Percentiles rank a stretch among this genome's conserved stretches.
Conservation (phyloP, 2,329 filamentous ascomycete species). For the Alternaria arbusti region DNA sequence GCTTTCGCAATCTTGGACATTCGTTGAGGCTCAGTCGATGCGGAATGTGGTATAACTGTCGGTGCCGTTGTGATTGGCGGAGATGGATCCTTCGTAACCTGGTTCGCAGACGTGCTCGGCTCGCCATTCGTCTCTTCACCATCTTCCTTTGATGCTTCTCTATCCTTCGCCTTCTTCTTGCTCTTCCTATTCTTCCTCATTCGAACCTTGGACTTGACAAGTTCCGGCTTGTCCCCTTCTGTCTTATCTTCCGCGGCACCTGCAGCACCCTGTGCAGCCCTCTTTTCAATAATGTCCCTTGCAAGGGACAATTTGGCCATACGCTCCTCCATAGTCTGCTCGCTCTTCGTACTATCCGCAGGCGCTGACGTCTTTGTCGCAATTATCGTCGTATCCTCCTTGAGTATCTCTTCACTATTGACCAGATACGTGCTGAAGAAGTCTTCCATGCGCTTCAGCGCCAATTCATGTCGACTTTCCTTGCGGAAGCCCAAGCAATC, state of each 20-base stretch:
- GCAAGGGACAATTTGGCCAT: constrained; percentile 33
- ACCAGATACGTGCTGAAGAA: constrained; percentile 75
- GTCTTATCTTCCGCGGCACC: neutral
- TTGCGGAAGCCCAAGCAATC: constrained; percentile 86
- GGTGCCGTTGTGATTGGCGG: neutral
- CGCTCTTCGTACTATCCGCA: constrained; percentile 8
- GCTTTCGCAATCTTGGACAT: constrained; percentile 31
- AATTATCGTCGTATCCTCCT: constrained; percentile 27
- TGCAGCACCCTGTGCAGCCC: constrained; percentile 20
- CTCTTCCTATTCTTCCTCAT: constrained; percentile 42
- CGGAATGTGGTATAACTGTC: neutral
- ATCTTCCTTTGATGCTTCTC: constrained; percentile 22
- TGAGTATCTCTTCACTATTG: constrained; percentile 65
- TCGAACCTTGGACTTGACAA: constrained; percentile 46
- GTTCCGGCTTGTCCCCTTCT: constrained; percentile 22
- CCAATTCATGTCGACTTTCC: constrained; percentile 70
- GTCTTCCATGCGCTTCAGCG: constrained; percentile 73
- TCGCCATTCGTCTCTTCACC: constrained; percentile 14
- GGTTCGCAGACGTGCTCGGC: constrained; percentile 6
- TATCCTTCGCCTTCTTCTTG: constrained; percentile 25
- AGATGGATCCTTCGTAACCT: constrained; percentile 13
- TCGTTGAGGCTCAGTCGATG: constrained; percentile 7
- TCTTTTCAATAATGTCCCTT: constrained; percentile 12
- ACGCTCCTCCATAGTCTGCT: constrained; percentile 30
- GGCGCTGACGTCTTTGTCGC: constrained; percentile 11